Percentiles rank a stretch among this genome's conserved stretches.
Evolutionary conservation across 2,329 filamentous ascomycete genomes (phyloP).

Genomic region (Pyrenophora teres): DNA sequence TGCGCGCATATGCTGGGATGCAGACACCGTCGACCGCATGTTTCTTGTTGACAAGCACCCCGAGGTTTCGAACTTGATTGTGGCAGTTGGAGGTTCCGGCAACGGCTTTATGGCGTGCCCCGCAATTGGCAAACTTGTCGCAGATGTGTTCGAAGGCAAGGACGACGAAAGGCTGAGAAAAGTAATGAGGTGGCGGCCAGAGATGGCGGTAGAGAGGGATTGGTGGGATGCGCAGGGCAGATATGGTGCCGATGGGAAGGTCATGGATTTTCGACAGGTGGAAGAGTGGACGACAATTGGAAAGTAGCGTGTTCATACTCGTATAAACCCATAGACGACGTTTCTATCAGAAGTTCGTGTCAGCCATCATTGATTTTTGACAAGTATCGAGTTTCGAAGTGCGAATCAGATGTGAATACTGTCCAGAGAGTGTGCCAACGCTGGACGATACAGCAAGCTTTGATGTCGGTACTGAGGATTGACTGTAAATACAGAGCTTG

Average conservation of each 20-base stretch:
- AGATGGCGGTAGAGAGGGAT: constrained; percentile 53
- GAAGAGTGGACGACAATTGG: constrained; percentile 32
- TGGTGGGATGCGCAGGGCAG: constrained; percentile 57
- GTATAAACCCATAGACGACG: background rate
- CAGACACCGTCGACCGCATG: constrained; percentile 59
- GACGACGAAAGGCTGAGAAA: constrained; percentile 51
- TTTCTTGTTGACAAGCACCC: constrained; percentile 60
- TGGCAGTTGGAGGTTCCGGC: constrained; percentile 59
- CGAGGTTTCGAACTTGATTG: constrained; percentile 48
- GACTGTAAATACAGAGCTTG: background rate
- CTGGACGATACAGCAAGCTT: too few relatives aligned
- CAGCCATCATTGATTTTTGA: too few relatives aligned
- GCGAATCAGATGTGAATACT: too few relatives aligned
- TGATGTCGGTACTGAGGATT: too few relatives aligned
- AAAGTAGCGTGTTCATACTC: background rate
- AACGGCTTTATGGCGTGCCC: constrained; percentile 61
- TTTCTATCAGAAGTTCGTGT: too few relatives aligned
- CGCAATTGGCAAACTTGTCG: constrained; percentile 56
- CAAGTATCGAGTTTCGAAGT: too few relatives aligned
- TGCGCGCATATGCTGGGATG: constrained; percentile 62
- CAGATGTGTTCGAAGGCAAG: constrained; percentile 49
- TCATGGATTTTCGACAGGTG: constrained; percentile 55
- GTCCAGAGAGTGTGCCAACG: too few relatives aligned
- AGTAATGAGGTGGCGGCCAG: constrained; percentile 58
- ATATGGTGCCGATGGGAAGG: constrained; percentile 53